Percentiles rank a stretch among this genome's conserved stretches.
These are phyloP conservation scores for Rhodotorula diobovata DNA, from an alignment of 768 basidiomycete genomes.

Conservation along the genomic window DNA sequence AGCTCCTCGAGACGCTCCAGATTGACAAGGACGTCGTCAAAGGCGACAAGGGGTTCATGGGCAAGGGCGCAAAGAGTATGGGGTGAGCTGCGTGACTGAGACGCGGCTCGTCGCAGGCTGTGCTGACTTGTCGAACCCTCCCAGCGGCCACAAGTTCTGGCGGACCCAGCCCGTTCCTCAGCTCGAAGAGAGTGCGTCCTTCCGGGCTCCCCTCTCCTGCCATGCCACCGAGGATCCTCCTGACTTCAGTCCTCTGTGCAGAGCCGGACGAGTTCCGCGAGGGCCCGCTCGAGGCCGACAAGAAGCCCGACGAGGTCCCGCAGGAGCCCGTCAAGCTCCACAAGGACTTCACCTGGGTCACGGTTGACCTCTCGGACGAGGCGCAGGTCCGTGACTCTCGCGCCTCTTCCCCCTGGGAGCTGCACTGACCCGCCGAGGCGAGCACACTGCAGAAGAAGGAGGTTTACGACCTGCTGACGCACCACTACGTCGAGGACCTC, in stretches of 20 bases:
- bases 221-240: no score
- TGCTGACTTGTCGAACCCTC: background rate
- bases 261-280: slow-evolving; percentile 60
- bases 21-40: slow-evolving; percentile 62
- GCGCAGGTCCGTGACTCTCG: slow-evolving; percentile 50
- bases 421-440: no score
- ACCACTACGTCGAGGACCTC: slow-evolving; percentile 94
- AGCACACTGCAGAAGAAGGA: slow-evolving; percentile 61
- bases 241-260: slow-evolving; percentile 41
- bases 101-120: no score
- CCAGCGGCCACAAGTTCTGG: slow-evolving; percentile 66
- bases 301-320: slow-evolving; percentile 69
- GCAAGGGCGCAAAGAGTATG: slow-evolving; percentile 70
- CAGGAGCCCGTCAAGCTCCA: slow-evolving; percentile 84
- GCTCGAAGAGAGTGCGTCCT: slow-evolving; percentile 53
- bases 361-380: slow-evolving; percentile 70
- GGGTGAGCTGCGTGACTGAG: slow-evolving; percentile 42
- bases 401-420: no score
- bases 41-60: slow-evolving; percentile 72
- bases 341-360: slow-evolving; percentile 86
- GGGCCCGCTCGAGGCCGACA: slow-evolving; percentile 81
- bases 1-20: slow-evolving; percentile 55
- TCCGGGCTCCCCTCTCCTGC: background rate
- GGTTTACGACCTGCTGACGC: slow-evolving; percentile 81
- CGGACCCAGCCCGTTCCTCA: slow-evolving; percentile 95